These are phyloP conservation scores for Ambrosia trifida DNA, from an alignment of 129 eudicot species.

Conservation along the genomic window DNA sequence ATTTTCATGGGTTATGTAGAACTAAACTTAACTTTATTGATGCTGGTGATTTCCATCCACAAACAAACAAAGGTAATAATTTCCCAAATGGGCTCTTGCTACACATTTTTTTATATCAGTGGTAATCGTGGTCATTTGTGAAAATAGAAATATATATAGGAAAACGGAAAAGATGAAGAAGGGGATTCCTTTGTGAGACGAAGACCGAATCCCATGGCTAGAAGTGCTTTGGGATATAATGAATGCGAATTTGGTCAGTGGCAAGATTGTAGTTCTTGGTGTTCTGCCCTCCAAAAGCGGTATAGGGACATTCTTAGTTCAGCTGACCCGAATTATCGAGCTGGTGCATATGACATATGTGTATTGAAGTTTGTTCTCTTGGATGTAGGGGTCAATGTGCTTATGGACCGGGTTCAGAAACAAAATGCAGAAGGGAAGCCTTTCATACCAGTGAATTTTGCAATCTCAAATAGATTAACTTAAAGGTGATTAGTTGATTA, in stretches of 20 bases:
- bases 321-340: slow-evolving; percentile 55
- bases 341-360: slow-evolving; percentile 20
- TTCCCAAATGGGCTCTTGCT: neutral
- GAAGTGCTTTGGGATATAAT: slow-evolving; percentile 55
- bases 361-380: slow-evolving; percentile 75
- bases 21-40: slow-evolving; percentile 60
- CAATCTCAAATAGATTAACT: slow-evolving; percentile 75
- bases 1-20: slow-evolving; percentile 35
- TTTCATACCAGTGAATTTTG: slow-evolving; percentile 83
- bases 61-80: slow-evolving; percentile 77
- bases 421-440: slow-evolving; percentile 73
- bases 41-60: slow-evolving; percentile 90
- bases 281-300: slow-evolving; percentile 69
- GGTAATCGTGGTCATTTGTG: slow-evolving; percentile 24
- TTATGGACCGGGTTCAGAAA: slow-evolving; percentile 58
- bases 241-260: slow-evolving; percentile 30
- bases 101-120: neutral
- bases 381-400: slow-evolving; percentile 58
- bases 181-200: slow-evolving; percentile 79
- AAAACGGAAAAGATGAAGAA: slow-evolving; percentile 75
- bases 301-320: slow-evolving; percentile 81
- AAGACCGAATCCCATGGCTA: slow-evolving; percentile 89
- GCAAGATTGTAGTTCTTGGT: slow-evolving; percentile 58
- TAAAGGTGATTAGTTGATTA: slow-evolving; percentile 49
- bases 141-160: slow-evolving; percentile 8